Evolutionary conservation across 1,284 basidiomycete species (phyloP).

Genomic region (Polyporus tsugae): DNA sequence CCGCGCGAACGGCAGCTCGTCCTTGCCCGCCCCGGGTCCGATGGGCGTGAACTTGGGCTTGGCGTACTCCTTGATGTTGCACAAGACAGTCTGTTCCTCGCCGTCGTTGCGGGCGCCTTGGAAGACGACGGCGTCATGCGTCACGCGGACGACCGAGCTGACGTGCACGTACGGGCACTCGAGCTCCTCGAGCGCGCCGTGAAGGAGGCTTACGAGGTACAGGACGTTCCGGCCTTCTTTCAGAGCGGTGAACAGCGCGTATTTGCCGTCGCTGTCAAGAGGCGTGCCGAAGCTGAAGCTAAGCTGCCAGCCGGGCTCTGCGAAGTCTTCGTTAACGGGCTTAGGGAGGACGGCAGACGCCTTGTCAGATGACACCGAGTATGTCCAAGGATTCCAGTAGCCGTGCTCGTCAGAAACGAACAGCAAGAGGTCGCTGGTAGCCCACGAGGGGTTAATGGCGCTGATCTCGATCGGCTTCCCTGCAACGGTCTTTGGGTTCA

Average conservation of each 20-base stretch:
- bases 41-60: constrained; percentile 43
- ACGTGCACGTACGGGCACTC: constrained; percentile 58
- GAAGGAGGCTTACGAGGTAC: constrained; percentile 54
- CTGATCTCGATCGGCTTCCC: constrained; percentile 57
- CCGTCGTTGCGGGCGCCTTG: constrained; percentile 53
- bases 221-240: constrained; percentile 59
- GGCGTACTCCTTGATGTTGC: constrained; percentile 40
- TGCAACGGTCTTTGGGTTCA: constrained; percentile 50
- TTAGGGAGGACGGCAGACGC: constrained; percentile 53
- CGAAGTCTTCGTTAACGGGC: constrained; percentile 65
- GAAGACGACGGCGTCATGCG: constrained; percentile 51
- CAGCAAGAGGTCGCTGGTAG: constrained; percentile 61
- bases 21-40: constrained; percentile 37
- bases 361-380: constrained; percentile 45
- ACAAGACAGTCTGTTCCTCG: constrained; percentile 48
- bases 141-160: constrained; percentile 49
- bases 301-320: constrained; percentile 63
- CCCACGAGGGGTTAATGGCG: constrained; percentile 68
- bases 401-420: constrained; percentile 77
- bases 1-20: constrained; percentile 37
- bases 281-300: constrained; percentile 59
- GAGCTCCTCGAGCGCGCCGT: constrained; percentile 42
- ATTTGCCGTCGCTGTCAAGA: constrained; percentile 50
- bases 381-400: constrained; percentile 75
- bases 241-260: constrained; percentile 55